Evolutionary conservation across 305 asterid genomes (phyloP).

Genomic region (Ruellia speciosa): DNA sequence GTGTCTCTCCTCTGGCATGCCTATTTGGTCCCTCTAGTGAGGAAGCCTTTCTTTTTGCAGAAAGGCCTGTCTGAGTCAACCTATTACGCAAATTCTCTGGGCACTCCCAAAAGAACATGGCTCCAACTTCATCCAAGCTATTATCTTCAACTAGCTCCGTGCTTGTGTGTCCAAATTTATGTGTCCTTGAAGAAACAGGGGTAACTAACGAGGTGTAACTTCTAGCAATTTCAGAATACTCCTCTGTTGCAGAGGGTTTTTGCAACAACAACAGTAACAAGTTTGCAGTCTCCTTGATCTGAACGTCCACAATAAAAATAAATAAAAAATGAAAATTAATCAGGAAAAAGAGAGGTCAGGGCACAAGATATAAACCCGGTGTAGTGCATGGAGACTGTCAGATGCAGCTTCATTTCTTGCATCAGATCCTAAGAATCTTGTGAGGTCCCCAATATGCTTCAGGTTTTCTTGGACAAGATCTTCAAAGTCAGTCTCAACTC

Average conservation of each 20-base stretch:
- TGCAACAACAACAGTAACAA: constrained; percentile 50
- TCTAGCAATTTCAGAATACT: constrained; percentile 35
- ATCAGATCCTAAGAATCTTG: constrained; percentile 33
- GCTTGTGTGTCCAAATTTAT: constrained; percentile 40
- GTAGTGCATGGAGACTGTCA: constrained; percentile 25
- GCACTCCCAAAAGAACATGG: constrained; percentile 77
- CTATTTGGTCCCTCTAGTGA: constrained; percentile 62
- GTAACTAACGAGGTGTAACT: constrained; percentile 29
- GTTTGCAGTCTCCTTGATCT: constrained; percentile 56
- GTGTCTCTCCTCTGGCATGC: constrained; percentile 62
- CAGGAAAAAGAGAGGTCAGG: constrained; percentile 11
- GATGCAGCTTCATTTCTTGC: constrained; percentile 27
- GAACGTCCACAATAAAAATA: constrained; percentile 22
- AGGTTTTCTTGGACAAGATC: constrained; percentile 43
- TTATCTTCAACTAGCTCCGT: constrained; percentile 45
- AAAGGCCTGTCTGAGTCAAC: constrained; percentile 51
- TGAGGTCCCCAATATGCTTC: constrained; percentile 54
- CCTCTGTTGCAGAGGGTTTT: constrained; percentile 35
- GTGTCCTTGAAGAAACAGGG: constrained; percentile 47
- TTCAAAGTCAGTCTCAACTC: constrained; percentile 37
- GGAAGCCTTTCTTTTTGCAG: constrained; percentile 56
- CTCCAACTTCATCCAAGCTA: constrained; percentile 47
- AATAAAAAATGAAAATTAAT: constrained; percentile 10
- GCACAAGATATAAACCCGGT: constrained; percentile 27
- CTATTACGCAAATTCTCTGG: constrained; percentile 88